Evolutionary conservation across 2,329 filamentous ascomycete genomes (phyloP).

Genomic region (Xylariales sp.): DNA sequence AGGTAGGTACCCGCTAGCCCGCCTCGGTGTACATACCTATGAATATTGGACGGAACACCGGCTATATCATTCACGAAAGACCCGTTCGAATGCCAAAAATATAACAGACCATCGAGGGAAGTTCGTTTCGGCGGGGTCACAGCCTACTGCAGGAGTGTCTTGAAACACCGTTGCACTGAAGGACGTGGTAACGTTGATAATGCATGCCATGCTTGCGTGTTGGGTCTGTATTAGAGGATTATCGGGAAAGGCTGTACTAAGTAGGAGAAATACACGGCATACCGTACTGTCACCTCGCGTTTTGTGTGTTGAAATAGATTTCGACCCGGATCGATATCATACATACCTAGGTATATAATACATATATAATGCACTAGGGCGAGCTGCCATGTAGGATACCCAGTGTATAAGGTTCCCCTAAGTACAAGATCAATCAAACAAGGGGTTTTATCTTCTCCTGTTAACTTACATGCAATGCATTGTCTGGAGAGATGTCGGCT

Average conservation of each 20-base stretch:
- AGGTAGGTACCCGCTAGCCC: not conserved
- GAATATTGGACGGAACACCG: not conserved
- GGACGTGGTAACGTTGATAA: constrained; percentile 17
- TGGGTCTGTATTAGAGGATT: not conserved
- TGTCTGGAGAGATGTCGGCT: not conserved
- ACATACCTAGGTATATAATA: too few species aligned
- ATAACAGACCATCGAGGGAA: not conserved
- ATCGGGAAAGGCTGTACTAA: constrained; percentile 7
- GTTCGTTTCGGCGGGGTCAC: constrained; percentile 17
- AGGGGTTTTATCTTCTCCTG: not conserved
- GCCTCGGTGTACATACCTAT: not conserved
- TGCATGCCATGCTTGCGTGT: constrained; percentile 4
- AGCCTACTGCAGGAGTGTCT: constrained; percentile 25
- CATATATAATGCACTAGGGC: too few species aligned
- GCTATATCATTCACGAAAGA: not conserved
- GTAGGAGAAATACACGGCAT: too few species aligned
- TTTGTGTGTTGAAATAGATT: not conserved
- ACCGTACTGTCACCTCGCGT: too few species aligned
- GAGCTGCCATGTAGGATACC: too few species aligned
- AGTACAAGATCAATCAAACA: too few species aligned
- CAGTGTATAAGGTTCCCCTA: too few species aligned
- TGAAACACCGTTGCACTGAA: constrained; percentile 25
- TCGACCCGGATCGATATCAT: too few species aligned
- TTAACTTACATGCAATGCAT: not conserved
- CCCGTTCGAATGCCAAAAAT: constrained; percentile 19